A percentile compares a stretch with the other conserved stretches of the same genome.
Evolutionary conservation across 1,284 basidiomycete species (phyloP).

Genomic region (Rugosomyces carneus): DNA sequence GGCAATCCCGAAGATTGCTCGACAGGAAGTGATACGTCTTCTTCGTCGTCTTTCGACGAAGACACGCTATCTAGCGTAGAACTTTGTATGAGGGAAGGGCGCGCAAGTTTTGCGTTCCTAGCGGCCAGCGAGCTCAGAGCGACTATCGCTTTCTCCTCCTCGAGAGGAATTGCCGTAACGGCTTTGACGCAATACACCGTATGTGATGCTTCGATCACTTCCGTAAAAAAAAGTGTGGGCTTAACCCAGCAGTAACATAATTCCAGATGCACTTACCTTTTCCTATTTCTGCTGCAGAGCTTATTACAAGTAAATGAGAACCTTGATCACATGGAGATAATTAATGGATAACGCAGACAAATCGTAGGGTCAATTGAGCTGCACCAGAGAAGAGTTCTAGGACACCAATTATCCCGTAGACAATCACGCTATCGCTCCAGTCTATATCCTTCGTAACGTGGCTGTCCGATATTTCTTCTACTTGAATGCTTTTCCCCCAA

Average conservation of each 20-base stretch:
- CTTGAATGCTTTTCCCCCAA: constrained; percentile 54
- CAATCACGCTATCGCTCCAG: constrained; percentile 52
- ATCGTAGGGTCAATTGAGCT: constrained; percentile 12
- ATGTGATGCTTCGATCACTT: constrained; percentile 59
- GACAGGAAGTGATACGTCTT: constrained; percentile 7
- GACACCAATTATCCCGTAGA: constrained; percentile 70
- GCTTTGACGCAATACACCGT: constrained; percentile 60
- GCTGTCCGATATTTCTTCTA: constrained; percentile 45
- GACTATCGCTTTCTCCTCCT: constrained; percentile 50
- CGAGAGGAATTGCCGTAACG: constrained; percentile 61
- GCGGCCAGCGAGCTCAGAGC: constrained; percentile 45
- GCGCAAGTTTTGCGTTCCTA: constrained; percentile 37
- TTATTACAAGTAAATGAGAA: constrained; percentile 67
- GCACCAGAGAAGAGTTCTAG: constrained; percentile 64
- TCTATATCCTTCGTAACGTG: constrained; percentile 29
- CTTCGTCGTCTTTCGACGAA: constrained; percentile 9
- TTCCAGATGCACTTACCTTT: constrained; percentile 32
- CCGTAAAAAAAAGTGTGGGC: not conserved
- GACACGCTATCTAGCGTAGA: constrained; percentile 22
- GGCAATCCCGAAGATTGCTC: constrained; percentile 9
- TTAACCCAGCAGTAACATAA: not conserved
- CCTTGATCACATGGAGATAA: constrained; percentile 32
- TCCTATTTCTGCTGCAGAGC: constrained; percentile 53
- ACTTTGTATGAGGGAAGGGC: constrained; percentile 37
- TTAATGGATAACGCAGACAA: constrained; percentile 9